phyloP scores from a whole-genome alignment of 73 alveolate species.

The Diophrys sp. region DNA sequence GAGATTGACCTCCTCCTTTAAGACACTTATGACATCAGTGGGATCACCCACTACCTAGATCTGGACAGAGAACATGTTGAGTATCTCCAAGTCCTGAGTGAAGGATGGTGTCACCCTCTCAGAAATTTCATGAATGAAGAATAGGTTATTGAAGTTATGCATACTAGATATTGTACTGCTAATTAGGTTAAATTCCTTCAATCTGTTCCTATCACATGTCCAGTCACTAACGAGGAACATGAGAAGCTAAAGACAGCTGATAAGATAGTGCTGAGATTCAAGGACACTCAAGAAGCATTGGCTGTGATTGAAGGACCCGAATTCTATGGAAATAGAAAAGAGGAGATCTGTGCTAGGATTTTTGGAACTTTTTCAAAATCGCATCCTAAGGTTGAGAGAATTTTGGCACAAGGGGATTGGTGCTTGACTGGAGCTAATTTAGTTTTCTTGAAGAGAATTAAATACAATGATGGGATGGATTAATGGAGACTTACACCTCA shows the following conservation, averaged over 20 bases:
- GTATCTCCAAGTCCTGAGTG: slow-evolving; percentile 40
- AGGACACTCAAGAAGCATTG: slow-evolving; percentile 35
- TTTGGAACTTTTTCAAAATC: slow-evolving; percentile 47
- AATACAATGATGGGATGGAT: slow-evolving; percentile 51
- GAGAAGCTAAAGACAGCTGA: slow-evolving; percentile 23
- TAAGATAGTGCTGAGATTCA: slow-evolving; percentile 38
- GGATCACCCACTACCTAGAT: slow-evolving; percentile 10
- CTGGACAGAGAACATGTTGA: slow-evolving; percentile 51
- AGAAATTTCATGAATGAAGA: slow-evolving; percentile 54
- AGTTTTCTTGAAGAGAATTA: slow-evolving; percentile 32
- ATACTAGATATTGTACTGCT: slow-evolving; percentile 40
- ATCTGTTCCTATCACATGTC: slow-evolving; percentile 60
- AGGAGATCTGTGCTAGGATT: slow-evolving; percentile 51
- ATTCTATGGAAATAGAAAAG: slow-evolving; percentile 46
- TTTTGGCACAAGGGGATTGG: slow-evolving; percentile 54
- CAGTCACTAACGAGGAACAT: slow-evolving; percentile 35
- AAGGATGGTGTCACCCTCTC: slow-evolving; percentile 64
- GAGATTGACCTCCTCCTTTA: slow-evolving; percentile 6
- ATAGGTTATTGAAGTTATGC: slow-evolving; percentile 50
- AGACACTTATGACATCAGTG: slow-evolving; percentile 8
- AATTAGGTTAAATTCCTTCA: slow-evolving; percentile 31
- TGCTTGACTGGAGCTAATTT: slow-evolving; percentile 39
- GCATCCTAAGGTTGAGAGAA: slow-evolving; percentile 55
- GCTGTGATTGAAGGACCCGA: slow-evolving; percentile 58
- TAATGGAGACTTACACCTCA: slow-evolving; percentile 44